phyloP scores from a whole-genome alignment of 2,329 filamentous ascomycete species.

The Pestalotiopsis sp. region DNA sequence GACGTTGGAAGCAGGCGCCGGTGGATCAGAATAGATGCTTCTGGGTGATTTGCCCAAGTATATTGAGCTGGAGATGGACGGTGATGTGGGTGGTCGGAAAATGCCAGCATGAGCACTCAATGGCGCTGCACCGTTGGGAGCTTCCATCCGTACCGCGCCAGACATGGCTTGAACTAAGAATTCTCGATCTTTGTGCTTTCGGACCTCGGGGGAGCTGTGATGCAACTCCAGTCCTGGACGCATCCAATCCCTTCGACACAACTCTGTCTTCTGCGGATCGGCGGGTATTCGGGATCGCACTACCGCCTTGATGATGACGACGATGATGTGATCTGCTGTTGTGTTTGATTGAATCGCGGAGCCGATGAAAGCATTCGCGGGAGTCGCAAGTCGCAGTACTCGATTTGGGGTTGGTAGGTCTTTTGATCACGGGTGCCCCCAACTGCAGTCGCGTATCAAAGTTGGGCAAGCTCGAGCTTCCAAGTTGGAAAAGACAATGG shows the following conservation, averaged over 20 bases:
- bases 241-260: not conserved
- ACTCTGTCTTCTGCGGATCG: not conserved
- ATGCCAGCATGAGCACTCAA: slow-evolving; percentile 42
- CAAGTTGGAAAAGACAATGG: not conserved
- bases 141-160: slow-evolving; percentile 33
- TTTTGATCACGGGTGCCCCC: not conserved
- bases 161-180: slow-evolving; percentile 26
- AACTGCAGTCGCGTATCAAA: not conserved
- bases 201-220: not conserved
- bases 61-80: slow-evolving; percentile 36
- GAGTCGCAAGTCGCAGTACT: not conserved
- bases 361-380: not conserved
- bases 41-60: slow-evolving; percentile 40
- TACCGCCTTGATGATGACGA: not conserved
- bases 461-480: not conserved
- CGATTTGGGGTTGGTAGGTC: not conserved
- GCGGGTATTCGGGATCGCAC: not conserved
- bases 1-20: slow-evolving; percentile 30
- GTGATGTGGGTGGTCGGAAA: slow-evolving; percentile 46
- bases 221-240: not conserved
- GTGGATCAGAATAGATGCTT: slow-evolving; percentile 37
- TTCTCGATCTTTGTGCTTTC: not conserved
- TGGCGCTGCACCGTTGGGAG: slow-evolving; percentile 22
- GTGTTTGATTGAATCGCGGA: not conserved
- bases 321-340: not conserved